Evolutionary conservation across 495 filamentous ascomycete genomes (phyloP).

Genomic region (Evernia prunastri): DNA sequence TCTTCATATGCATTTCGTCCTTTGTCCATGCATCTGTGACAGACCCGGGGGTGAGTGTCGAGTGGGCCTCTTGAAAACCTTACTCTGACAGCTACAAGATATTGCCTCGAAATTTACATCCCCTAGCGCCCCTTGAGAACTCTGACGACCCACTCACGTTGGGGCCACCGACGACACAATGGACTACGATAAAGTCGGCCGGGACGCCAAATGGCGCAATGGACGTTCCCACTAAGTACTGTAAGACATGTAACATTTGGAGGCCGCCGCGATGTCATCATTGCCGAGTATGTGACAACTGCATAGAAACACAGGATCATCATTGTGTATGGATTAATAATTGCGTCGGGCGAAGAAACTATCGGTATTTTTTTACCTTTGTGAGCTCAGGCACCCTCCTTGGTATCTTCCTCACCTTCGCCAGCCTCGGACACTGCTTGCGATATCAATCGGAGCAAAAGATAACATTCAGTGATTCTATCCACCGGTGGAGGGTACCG

Average conservation of each 20-base stretch:
- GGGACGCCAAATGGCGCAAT: constrained; percentile 70
- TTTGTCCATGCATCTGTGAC: constrained; percentile 86
- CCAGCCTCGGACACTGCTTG: constrained; percentile 71
- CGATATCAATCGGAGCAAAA: constrained; percentile 55
- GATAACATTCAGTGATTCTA: constrained; percentile 59
- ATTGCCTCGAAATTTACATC: constrained; percentile 75
- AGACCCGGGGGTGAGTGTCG: constrained; percentile 78
- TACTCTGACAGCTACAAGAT: constrained; percentile 47
- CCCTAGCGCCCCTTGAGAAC: constrained; percentile 47
- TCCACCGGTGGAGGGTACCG: constrained; percentile 65
- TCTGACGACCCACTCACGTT: constrained; percentile 71
- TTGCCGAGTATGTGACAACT: constrained; percentile 94
- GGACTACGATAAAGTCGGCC: constrained; percentile 79
- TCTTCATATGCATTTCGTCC: constrained; percentile 83
- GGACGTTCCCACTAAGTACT: constrained; percentile 97
- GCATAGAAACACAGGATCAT: constrained; percentile 94
- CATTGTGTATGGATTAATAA: constrained; percentile 99
- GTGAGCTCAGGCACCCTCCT: constrained; percentile 70
- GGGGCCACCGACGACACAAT: constrained; percentile 80
- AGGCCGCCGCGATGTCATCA: constrained; percentile 92
- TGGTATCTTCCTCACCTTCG: constrained; percentile 64
- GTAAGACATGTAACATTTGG: constrained; percentile 95
- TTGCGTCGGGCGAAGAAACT: constrained; percentile 94
- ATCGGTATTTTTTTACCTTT: constrained; percentile 95
- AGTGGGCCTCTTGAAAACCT: constrained; percentile 23